These are phyloP conservation scores for Talaromyces pinophilus DNA, from an alignment of 2,329 filamentous ascomycete genomes.

Conservation along the genomic window DNA sequence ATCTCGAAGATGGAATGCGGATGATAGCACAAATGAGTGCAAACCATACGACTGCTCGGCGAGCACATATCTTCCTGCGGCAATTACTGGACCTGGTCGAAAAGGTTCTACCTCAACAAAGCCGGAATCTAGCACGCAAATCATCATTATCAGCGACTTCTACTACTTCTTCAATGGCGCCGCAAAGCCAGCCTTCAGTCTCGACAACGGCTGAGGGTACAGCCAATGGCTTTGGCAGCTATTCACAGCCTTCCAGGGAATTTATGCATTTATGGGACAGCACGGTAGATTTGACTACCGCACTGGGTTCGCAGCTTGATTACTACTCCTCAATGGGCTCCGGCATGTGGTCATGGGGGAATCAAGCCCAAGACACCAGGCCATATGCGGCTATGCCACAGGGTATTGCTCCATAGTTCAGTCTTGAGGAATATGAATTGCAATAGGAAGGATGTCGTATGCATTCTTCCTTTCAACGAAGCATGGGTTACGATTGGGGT, in stretches of 20 bases:
- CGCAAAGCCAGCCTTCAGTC: constrained; percentile 1
- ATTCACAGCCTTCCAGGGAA: constrained; percentile 14
- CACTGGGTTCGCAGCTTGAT: constrained; percentile 21
- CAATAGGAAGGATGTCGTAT: neutral
- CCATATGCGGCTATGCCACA: constrained; percentile 8
- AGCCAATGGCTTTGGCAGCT: neutral
- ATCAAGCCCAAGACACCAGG: constrained; percentile 6
- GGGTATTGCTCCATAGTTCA: constrained; percentile 13
- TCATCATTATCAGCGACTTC: constrained; percentile 8
- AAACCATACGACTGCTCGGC: constrained; percentile 21
- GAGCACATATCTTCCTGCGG: constrained; percentile 22
- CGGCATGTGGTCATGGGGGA: constrained; percentile 22
- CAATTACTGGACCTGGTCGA: constrained; percentile 22
- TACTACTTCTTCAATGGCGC: constrained; percentile 1
- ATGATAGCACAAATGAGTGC: constrained; percentile 24
- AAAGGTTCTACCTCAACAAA: constrained; percentile 12
- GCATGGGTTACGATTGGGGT: constrained; percentile 2
- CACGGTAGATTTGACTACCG: constrained; percentile 18
- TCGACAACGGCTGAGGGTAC: neutral
- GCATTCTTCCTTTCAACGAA: neutral
- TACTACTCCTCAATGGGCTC: constrained; percentile 19
- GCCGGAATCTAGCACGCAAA: constrained; percentile 1
- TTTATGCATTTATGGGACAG: constrained; percentile 23
- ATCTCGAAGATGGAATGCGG: constrained; percentile 23
- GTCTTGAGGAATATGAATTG: neutral